Evolutionary conservation across 1,139 yeast species (phyloP).

Genomic region (Candida pseudocylindracea): DNA sequence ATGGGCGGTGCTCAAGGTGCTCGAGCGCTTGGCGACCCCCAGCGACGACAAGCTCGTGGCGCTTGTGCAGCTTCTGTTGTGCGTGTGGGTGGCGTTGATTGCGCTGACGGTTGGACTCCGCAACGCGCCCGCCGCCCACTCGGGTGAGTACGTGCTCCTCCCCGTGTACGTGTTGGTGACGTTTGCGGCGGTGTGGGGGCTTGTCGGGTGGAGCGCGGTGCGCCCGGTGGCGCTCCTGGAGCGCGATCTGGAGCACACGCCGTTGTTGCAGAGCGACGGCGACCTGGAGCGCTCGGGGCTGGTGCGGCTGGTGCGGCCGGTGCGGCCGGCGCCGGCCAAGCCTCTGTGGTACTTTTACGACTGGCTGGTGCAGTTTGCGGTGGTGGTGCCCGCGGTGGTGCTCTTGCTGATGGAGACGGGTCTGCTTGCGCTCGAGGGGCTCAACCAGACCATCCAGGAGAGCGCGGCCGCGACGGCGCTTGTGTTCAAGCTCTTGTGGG

Average conservation of each 20-base stretch:
- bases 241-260: slow-evolving; percentile 5
- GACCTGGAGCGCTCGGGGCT: slow-evolving; percentile 3
- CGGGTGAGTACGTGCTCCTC: slow-evolving; percentile 37
- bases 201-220: slow-evolving; percentile 20
- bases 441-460: slow-evolving; percentile 53
- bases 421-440: slow-evolving; percentile 32
- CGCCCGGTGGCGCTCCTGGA: slow-evolving; percentile 4
- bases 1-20: too few species aligned
- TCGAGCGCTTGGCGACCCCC: slow-evolving; percentile 6
- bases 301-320: slow-evolving; percentile 4
- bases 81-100: slow-evolving; percentile 34
- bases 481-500: slow-evolving; percentile 20
- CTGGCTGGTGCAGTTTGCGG: slow-evolving; percentile 56
- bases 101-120: slow-evolving; percentile 21
- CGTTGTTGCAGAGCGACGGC: slow-evolving; percentile 10
- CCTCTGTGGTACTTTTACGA: slow-evolving; percentile 35
- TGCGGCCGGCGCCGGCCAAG: not conserved
- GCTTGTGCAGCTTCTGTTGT: slow-evolving; percentile 29
- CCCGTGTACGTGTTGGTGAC: slow-evolving; percentile 29
- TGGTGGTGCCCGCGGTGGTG: slow-evolving; percentile 44
- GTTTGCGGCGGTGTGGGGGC: slow-evolving; percentile 30
- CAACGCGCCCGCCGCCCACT: slow-evolving; percentile 18
- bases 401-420: slow-evolving; percentile 27
- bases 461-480: slow-evolving; percentile 20
- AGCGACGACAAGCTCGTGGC: slow-evolving; percentile 55